Evolutionary conservation across 805 yeast species (phyloP).

Genomic region (Ogataea polymorpha): DNA sequence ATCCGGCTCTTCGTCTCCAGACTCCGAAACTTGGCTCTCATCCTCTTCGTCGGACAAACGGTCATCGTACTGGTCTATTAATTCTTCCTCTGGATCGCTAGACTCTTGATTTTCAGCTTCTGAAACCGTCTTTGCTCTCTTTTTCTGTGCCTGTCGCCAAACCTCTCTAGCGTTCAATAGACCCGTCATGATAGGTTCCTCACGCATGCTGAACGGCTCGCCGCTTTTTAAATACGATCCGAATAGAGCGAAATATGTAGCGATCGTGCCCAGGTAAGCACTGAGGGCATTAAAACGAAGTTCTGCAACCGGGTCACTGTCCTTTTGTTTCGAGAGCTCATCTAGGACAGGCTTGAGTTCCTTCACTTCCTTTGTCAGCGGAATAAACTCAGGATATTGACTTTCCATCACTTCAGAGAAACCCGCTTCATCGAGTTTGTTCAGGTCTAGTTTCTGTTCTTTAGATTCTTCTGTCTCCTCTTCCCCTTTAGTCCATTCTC

Average conservation of each 20-base stretch:
- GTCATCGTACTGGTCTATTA: slow-evolving; percentile 21
- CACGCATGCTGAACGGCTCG: slow-evolving; percentile 62
- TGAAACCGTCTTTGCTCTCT: slow-evolving; percentile 31
- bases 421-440: slow-evolving; percentile 50
- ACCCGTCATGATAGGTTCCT: slow-evolving; percentile 86
- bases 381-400: slow-evolving; percentile 80
- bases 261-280: slow-evolving; percentile 74
- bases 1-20: slow-evolving; percentile 46
- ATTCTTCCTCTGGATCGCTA: slow-evolving; percentile 20
- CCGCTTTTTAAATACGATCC: slow-evolving; percentile 51
- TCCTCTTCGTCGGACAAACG: slow-evolving; percentile 20
- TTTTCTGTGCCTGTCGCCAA: slow-evolving; percentile 74
- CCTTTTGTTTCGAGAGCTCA: slow-evolving; percentile 31
- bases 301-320: slow-evolving; percentile 35
- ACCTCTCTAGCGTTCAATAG: slow-evolving; percentile 78
- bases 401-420: slow-evolving; percentile 52
- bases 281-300: slow-evolving; percentile 69
- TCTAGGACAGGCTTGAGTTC: slow-evolving; percentile 41
- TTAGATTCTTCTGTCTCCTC: slow-evolving; percentile 33
- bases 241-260: slow-evolving; percentile 76
- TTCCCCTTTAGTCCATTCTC: slow-evolving; percentile 68
- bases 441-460: slow-evolving; percentile 40
- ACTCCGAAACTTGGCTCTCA: slow-evolving; percentile 18
- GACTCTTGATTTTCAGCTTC: slow-evolving; percentile 29
- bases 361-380: slow-evolving; percentile 62